phyloP scores from a whole-genome alignment of 129 eudicot species.

The Pulicaria dysenterica region DNA sequence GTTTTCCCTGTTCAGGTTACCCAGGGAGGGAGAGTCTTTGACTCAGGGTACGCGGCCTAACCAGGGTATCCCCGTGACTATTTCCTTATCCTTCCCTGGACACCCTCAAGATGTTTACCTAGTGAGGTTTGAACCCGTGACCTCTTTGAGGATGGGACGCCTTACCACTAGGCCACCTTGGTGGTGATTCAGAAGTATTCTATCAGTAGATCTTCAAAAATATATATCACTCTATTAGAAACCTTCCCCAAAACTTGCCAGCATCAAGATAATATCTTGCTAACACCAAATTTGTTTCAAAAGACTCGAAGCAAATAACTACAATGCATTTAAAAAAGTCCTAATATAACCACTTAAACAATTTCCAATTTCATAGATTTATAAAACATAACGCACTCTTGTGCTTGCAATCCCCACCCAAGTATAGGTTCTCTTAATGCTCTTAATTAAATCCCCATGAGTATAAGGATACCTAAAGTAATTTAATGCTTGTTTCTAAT shows the following conservation, averaged over 20 bases:
- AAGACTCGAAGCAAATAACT: background rate
- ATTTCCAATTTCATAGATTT: background rate
- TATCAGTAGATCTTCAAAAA: background rate
- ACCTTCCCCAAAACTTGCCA: background rate
- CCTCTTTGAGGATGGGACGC: no score
- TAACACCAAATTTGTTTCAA: background rate
- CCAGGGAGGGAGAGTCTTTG: no score
- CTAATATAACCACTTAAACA: background rate
- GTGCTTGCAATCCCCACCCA: background rate
- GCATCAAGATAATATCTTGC: background rate
- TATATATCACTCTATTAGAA: background rate
- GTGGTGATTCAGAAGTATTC: no score
- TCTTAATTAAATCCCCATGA: background rate
- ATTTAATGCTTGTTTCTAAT: background rate
- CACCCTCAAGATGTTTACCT: no score
- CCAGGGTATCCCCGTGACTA: no score
- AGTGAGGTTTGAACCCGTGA: no score
- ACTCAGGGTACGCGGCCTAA: no score
- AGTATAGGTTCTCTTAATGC: background rate
- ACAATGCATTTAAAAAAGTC: background rate
- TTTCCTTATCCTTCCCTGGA: no score
- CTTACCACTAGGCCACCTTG: no score
- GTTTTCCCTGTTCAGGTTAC: no score
- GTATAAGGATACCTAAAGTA: background rate
- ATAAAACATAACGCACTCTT: background rate